These are phyloP conservation scores for Hermanozyma aechmeae DNA, from an alignment of 805 yeast genomes.

Conservation along the genomic window DNA sequence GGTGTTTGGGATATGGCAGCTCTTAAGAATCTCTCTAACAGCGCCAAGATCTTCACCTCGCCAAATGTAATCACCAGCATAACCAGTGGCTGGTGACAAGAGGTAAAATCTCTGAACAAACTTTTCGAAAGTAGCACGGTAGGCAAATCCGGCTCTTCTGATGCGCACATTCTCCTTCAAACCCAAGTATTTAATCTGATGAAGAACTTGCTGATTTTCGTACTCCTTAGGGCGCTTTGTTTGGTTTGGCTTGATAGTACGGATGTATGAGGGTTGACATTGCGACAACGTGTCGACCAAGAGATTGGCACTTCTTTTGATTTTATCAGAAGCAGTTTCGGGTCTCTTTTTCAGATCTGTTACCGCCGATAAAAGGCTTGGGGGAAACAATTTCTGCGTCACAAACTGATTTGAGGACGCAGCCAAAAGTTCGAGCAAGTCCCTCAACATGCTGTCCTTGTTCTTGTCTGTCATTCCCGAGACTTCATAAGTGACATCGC, in stretches of 20 bases:
- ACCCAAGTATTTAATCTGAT: conserved; percentile 93
- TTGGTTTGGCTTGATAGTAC: conserved; percentile 97
- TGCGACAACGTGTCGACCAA: conserved; percentile 82
- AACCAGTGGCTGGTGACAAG: conserved; percentile 80
- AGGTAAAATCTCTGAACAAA: conserved; percentile 91
- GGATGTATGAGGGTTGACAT: conserved; percentile 91
- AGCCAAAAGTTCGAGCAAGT: conserved; percentile 68
- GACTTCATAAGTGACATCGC: conserved; percentile 92
- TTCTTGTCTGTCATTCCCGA: conserved; percentile 91
- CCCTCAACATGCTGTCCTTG: conserved; percentile 88
- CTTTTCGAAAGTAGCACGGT: conserved; percentile 92
- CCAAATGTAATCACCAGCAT: conserved; percentile 71
- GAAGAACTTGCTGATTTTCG: conserved; percentile 82
- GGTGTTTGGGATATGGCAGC: conserved; percentile 58
- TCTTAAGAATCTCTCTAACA: conserved; percentile 38
- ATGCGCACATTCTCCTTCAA: conserved; percentile 94
- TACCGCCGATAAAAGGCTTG: conserved; percentile 22
- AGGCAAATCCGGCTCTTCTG: conserved; percentile 98
- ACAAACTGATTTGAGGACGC: conserved; percentile 66
- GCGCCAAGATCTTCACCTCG: conserved; percentile 46
- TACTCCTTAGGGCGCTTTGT: conserved; percentile 85
- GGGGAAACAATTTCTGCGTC: conserved; percentile 40
- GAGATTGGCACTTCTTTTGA: conserved; percentile 83
- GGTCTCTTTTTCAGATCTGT: conserved; percentile 68
- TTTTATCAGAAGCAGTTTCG: conserved; percentile 94